Evolutionary conservation across 257 asterid genomes (phyloP).

Genomic region (Solanum commersonii): DNA sequence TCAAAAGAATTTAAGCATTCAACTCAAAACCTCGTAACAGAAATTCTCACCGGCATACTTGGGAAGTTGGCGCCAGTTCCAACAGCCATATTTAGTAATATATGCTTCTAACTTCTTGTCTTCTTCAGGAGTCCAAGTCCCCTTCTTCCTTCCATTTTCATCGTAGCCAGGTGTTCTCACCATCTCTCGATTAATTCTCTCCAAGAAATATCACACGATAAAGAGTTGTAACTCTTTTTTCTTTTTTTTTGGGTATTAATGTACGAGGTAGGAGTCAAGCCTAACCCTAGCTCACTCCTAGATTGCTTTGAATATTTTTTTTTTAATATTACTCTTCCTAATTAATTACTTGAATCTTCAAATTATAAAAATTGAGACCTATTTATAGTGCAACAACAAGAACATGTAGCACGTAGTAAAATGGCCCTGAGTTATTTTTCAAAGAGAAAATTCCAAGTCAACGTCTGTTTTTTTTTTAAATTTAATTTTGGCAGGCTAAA

Average conservation of each 20-base stretch:
- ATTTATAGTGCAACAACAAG: not conserved
- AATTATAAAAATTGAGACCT: not conserved
- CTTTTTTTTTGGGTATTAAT: not conserved
- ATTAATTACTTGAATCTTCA: not conserved
- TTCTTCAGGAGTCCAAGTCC: conserved; percentile 5
- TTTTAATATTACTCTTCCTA: not conserved
- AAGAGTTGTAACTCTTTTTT: not conserved
- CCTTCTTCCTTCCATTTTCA: conserved; percentile 1
- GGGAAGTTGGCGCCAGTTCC: conserved; percentile 11
- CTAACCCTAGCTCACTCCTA: not conserved
- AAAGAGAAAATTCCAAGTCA: not conserved
- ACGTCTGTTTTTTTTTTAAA: fast-evolving
- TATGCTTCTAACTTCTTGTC: conserved; percentile 1
- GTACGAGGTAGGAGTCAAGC: not conserved
- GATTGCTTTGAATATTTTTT: not conserved
- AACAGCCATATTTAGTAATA: conserved; percentile 1
- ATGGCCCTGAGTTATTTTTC: not conserved
- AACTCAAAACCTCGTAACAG: not conserved
- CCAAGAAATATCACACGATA: not conserved
- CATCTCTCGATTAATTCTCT: not conserved
- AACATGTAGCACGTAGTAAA: not conserved
- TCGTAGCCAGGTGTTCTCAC: not conserved
- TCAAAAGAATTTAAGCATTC: not conserved
- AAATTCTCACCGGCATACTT: not conserved
- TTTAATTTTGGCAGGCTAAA: not conserved